Conservation (phyloP, 169 alveolate genomes). For the Blepharisma undulans region DNA sequence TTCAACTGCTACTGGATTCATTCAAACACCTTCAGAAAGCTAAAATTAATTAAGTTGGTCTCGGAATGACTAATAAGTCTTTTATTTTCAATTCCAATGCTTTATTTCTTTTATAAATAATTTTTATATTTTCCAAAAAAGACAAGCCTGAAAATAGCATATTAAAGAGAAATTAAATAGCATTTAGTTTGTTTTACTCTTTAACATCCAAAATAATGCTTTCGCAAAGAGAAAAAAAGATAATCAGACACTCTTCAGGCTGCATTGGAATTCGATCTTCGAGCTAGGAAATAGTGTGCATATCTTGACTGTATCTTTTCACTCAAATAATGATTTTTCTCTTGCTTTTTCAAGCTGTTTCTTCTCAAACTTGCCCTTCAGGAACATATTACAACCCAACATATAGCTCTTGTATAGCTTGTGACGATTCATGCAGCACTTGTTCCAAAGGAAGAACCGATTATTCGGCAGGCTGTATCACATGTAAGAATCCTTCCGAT, state of each 20-base stretch:
- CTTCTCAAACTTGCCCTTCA: not conserved
- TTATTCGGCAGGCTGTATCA: not conserved
- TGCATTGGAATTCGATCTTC: not conserved
- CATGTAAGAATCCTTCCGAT: not conserved
- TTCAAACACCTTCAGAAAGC: not conserved
- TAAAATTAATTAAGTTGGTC: not conserved
- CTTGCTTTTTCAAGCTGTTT: not conserved
- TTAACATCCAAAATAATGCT: not conserved
- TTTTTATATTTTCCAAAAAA: too few species aligned
- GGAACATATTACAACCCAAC: not conserved
- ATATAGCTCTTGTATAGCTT: not conserved
- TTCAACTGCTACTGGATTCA: conserved; percentile 61
- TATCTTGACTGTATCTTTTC: not conserved
- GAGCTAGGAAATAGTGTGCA: not conserved
- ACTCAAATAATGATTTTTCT: not conserved
- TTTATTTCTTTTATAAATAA: too few species aligned
- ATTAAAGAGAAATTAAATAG: too few species aligned
- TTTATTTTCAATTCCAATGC: too few species aligned
- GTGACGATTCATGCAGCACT: not conserved
- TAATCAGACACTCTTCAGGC: not conserved
- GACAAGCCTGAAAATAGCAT: too few species aligned
- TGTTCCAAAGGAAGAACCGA: not conserved
- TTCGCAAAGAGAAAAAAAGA: too few species aligned
- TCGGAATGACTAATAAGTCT: too few species aligned
- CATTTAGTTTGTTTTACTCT: too few species aligned